phyloP scores from a whole-genome alignment of 768 basidiomycete genomes.

The Tremella fuciformis region DNA sequence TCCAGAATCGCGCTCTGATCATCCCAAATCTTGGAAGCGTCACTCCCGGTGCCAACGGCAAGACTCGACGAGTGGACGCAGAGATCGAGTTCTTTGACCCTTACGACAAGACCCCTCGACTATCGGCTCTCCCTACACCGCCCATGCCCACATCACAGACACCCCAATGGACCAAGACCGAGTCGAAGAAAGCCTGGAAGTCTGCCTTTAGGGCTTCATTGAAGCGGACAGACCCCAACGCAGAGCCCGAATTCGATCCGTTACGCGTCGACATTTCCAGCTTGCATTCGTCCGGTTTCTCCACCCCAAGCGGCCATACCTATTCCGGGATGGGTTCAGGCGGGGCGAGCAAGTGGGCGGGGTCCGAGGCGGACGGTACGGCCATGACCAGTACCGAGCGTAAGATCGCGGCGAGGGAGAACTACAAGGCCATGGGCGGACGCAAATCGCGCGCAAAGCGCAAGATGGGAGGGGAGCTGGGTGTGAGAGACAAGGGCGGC shows the following conservation, averaged over 20 bases:
- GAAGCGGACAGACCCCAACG: conserved; percentile 39
- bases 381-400: conserved; percentile 61
- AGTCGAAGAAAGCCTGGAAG: conserved; percentile 88
- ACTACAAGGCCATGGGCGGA: conserved; percentile 86
- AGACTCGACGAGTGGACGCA: conserved; percentile 27
- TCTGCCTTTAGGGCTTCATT: conserved; percentile 54
- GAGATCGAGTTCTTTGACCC: conserved; percentile 48
- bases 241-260: conserved; percentile 35
- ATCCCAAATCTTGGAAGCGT: conserved; percentile 74
- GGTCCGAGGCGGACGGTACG: conserved; percentile 19
- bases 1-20: conserved; percentile 79
- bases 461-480: conserved; percentile 61
- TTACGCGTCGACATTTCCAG: conserved; percentile 34
- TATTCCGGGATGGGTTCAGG: conserved; percentile 42
- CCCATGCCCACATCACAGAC: conserved; percentile 38
- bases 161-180: conserved; percentile 81
- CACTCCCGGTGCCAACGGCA: conserved; percentile 16
- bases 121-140: conserved; percentile 42
- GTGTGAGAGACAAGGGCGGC: conserved; percentile 73
- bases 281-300: conserved; percentile 33
- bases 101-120: conserved; percentile 46
- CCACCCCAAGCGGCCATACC: conserved; percentile 33
- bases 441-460: conserved; percentile 73
- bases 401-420: conserved; percentile 81
- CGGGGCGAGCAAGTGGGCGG: conserved; percentile 33